phyloP scores from a whole-genome alignment of 2,329 filamentous ascomycete genomes.

The Zarea fungicola region DNA sequence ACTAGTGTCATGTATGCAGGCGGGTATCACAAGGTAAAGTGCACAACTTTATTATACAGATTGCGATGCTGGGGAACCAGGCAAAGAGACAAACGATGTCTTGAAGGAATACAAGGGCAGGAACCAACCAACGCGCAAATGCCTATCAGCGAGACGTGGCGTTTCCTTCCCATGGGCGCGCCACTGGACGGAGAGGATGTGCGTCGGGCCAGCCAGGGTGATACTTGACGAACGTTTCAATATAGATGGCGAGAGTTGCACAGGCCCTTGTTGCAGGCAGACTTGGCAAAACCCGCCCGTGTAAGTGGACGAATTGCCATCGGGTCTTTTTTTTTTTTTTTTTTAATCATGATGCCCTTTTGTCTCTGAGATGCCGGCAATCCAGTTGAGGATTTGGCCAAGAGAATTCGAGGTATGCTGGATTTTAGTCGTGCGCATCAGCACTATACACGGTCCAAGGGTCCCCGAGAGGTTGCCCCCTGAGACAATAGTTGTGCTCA shows the following conservation, averaged over 20 bases:
- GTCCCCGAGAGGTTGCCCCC: constrained; percentile 10
- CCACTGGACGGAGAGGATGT: no score
- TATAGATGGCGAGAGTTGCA: background rate
- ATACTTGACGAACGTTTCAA: constrained; percentile 6
- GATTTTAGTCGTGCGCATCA: background rate
- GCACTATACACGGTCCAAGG: constrained; percentile 6
- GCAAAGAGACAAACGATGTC: background rate
- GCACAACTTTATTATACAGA: background rate
- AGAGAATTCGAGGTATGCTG: no score
- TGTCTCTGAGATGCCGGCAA: no score
- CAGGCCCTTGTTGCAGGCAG: background rate
- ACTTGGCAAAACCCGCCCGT: constrained; percentile 9
- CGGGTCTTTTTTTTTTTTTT: constrained; percentile 7
- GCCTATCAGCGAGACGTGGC: constrained; percentile 2
- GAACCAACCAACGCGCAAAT: background rate
- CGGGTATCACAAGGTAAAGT: background rate
- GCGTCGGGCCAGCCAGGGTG: background rate
- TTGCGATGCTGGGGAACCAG: background rate
- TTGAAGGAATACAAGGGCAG: background rate
- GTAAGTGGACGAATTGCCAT: constrained; percentile 10
- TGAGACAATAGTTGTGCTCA: constrained; percentile 1
- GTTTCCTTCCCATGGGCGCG: background rate
- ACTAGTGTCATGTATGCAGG: background rate
- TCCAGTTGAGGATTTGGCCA: no score
- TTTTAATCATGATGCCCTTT: background rate